These are phyloP conservation scores for Ostreobium quekettii DNA, from an alignment of 139 green algal species.

Conservation along the genomic window DNA sequence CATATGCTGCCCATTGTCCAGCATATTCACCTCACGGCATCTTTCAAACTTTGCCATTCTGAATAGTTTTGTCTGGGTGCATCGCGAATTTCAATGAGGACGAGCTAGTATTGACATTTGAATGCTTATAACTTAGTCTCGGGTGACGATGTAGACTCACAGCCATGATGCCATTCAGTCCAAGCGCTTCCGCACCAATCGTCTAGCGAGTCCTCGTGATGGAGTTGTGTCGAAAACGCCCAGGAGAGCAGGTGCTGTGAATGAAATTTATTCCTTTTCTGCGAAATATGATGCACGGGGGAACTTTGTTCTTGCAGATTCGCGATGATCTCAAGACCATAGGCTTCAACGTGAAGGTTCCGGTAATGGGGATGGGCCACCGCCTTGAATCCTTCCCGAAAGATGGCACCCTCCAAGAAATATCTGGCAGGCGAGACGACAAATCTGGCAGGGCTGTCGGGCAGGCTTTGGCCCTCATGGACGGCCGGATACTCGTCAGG, in stretches of 20 bases:
- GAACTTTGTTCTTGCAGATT: slow-evolving; percentile 9
- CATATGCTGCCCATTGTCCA: too few relatives aligned
- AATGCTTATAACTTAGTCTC: too few relatives aligned
- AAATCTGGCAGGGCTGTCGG: neutral
- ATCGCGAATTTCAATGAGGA: too few relatives aligned
- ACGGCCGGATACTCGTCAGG: slow-evolving; percentile 1
- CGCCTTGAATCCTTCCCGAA: slow-evolving; percentile 6
- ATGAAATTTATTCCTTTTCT: neutral
- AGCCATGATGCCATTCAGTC: neutral
- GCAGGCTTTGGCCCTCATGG: neutral
- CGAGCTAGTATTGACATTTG: too few relatives aligned
- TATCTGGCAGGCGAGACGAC: neutral
- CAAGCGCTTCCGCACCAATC: neutral
- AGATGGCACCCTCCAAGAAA: slow-evolving; percentile 4
- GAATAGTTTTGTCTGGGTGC: too few relatives aligned
- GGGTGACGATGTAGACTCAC: too few relatives aligned
- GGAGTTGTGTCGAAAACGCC: neutral
- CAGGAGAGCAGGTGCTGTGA: neutral
- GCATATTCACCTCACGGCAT: too few relatives aligned
- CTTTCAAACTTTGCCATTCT: too few relatives aligned
- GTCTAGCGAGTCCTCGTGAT: neutral
- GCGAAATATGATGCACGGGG: too few relatives aligned
- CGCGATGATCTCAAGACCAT: neutral
- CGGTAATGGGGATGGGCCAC: neutral
- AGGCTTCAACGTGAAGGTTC: neutral